Evolutionary conservation across 768 basidiomycete species (phyloP), one percentile per base, ranked within the genome.

Genomic region (Podaxis carcinomalis): DNA sequence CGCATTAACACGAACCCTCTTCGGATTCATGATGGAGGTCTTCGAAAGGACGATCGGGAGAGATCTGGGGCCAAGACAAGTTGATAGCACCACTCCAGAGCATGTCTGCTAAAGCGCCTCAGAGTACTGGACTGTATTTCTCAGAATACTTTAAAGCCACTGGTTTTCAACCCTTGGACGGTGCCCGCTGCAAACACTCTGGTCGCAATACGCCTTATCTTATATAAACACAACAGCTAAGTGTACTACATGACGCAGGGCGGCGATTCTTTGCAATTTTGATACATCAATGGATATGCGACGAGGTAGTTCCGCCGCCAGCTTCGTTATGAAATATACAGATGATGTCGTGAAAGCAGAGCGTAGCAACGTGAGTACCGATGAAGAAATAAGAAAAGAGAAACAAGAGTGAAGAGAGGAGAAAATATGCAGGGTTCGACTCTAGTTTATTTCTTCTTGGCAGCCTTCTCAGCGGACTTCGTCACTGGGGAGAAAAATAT

Each of bases 391-490:
- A 73, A 73, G 73, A 73, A 75, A 75, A 78, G 58, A 73, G 72
- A 77, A 74, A 75, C 69, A 73, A 76, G 76, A 77, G 21, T 53
- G 57, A 46, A 71, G 74, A 71, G 77, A 79, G 75, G 79, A 80
- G 78, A 80, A 37, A 50, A 74, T 70, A 78, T 83, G 86, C 83
- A 83, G 75, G 74, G 73, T 84, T 87, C 83, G 85, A 87, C 86
- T 87, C 86, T 86, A 86, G 67, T 83, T 88, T 91, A 92, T 83
- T 92, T 92, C 90, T 92, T 92, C 91, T 93, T 93, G 80, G 85
- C 74, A 68, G 93, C 94, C 83, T 95, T 95, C 88, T 95, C 93
- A 65, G 93, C 93, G 65, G 93, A 88, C 87, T 95, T 94, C 68
- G 93, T 94, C 70, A 94, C 92, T 90, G 69, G 47, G 68, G 56